Base-by-base conservation (phyloP, 768 basidiomycete species). In the Gautieria morchelliformis region DNA sequence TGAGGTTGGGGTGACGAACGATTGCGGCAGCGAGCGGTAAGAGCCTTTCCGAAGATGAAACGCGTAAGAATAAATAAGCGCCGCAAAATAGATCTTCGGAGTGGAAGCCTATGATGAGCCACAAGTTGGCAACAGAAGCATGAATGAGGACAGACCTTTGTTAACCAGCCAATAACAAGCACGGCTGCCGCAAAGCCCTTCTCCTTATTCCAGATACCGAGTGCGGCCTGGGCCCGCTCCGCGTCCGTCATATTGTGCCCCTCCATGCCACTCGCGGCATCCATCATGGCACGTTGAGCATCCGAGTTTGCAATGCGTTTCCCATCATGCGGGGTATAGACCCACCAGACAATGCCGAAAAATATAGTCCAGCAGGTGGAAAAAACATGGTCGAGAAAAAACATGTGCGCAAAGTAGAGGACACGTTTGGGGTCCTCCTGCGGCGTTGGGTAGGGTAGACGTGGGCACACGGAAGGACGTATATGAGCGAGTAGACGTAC, bases 21-120 rank as follows among this genome's bases (percentile, higher is more conserved):
- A 70, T 51, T 79, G 79, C 12, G 89, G 85, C 45, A 99, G 82
- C 14, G 85, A 75, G 61, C 89, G 87, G 67, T 94, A 97, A 22
- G 90, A 88, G 47, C 93, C 90, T 64, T 87, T 87, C 46, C 93
- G 89, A 53, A 98, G 84, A 69, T 97, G 96, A 2, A 82, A 75
- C 3, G 93, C 93, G 69, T 89, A 97, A 14, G 95, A 97, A 71
- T 98, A 99, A 32, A 98, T 73, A 56, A 93, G 71, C 42, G 88
- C 72, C 45, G 87, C 86, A 70, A 99, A 93, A 75, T 96, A 99
- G 56, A 95, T 76, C 95, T 97, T 35, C 14, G 51, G n/a, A 40
- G 24, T 24, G 14, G n/a, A 30, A 49, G 17, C 8, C 48, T 57
- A 5, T 1, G 10, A 12, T 4, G 10, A 15, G 42, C 37, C 5